Conservation (phyloP, 2,329 filamentous ascomycete genomes). For the Massarina eburnea region DNA sequence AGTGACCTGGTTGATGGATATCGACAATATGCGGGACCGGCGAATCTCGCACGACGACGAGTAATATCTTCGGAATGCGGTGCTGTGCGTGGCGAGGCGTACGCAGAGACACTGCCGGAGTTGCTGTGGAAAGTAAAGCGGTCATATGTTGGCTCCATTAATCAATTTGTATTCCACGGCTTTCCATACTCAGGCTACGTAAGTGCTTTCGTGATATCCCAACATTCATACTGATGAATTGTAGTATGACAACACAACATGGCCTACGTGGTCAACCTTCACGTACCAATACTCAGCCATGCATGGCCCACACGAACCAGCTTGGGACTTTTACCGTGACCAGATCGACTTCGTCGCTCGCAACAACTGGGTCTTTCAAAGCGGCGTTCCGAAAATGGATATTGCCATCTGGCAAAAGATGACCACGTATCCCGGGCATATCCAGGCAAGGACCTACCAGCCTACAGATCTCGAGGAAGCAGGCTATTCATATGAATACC, state of each 20-base stretch:
- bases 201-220: too few species aligned
- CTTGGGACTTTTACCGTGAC: constrained; percentile 45
- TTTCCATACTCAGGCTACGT: constrained; percentile 42
- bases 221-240: too few species aligned
- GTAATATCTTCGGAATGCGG: constrained; percentile 45
- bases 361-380: constrained; percentile 43
- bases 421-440: constrained; percentile 41
- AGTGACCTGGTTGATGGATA: constrained; percentile 40
- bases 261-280: constrained; percentile 52
- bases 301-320: constrained; percentile 48
- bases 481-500: constrained; percentile 50
- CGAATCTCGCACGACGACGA: constrained; percentile 41
- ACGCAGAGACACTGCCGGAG: constrained; percentile 31
- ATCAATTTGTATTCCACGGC: constrained; percentile 46
- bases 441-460: constrained; percentile 31
- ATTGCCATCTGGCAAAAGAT: constrained; percentile 34
- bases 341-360: constrained; percentile 40
- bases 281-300: constrained; percentile 45
- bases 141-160: constrained; percentile 10
- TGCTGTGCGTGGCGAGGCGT: constrained; percentile 27
- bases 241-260: constrained; percentile 50
- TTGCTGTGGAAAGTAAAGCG: constrained; percentile 21
- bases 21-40: constrained; percentile 44
- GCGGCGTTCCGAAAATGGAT: constrained; percentile 45
- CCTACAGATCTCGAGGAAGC: constrained; percentile 14